A percentile compares a stretch with the other conserved stretches of the same genome.
These are phyloP conservation scores for Lactifluus rugatus DNA, from an alignment of 768 basidiomycete species.

Conservation along the genomic window DNA sequence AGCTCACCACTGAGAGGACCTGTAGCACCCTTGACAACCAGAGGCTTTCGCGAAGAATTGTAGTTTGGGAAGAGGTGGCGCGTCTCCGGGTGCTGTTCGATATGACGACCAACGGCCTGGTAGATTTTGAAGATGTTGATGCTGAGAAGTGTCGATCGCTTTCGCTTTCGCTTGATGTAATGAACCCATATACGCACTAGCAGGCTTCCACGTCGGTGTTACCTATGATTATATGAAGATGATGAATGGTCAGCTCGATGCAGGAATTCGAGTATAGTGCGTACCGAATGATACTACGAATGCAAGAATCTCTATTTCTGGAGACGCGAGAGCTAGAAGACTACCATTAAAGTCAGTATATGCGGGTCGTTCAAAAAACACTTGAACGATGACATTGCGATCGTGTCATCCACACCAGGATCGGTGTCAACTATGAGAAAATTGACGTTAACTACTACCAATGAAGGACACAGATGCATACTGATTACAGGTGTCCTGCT, in stretches of 20 bases:
- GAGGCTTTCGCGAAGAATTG: slow-evolving; percentile 38
- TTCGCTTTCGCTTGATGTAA: neutral
- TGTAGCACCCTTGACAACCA: slow-evolving; percentile 53
- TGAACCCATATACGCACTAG: slow-evolving; percentile 36
- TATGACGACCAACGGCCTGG: slow-evolving; percentile 50
- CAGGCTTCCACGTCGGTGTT: slow-evolving; percentile 59
- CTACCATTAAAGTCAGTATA: slow-evolving; percentile 29
- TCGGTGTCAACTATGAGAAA: slow-evolving; percentile 65
- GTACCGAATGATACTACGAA: slow-evolving; percentile 69
- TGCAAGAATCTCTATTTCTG: slow-evolving; percentile 72
- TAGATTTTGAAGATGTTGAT: slow-evolving; percentile 70
- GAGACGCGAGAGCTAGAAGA: slow-evolving; percentile 69
- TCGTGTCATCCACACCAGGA: slow-evolving; percentile 73
- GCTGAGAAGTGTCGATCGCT: slow-evolving; percentile 30
- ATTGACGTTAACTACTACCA: neutral
- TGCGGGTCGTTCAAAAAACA: neutral
- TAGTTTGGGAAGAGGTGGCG: slow-evolving; percentile 54
- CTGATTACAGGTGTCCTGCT: slow-evolving; percentile 54
- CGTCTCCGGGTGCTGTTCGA: slow-evolving; percentile 46
- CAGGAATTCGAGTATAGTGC: slow-evolving; percentile 16
- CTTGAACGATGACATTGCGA: slow-evolving; percentile 55
- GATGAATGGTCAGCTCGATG: neutral
- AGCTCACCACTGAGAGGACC: slow-evolving; percentile 62
- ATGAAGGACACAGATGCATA: slow-evolving; percentile 27
- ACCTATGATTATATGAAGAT: slow-evolving; percentile 33